These are phyloP conservation scores for Millerozyma acaciae DNA, from an alignment of 805 yeast species.

Conservation along the genomic window DNA sequence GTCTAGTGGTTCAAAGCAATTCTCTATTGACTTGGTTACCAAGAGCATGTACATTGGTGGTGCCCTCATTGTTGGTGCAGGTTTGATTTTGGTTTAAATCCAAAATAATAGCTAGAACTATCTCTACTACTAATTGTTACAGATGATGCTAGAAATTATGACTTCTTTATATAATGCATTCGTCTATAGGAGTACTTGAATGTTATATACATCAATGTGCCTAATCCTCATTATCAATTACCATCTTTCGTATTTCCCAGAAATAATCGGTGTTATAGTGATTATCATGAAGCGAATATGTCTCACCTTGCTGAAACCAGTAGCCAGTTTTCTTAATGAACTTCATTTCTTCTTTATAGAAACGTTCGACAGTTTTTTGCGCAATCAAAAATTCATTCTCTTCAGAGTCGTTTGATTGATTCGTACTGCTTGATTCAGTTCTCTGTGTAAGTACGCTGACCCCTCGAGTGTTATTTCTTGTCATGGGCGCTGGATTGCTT, in stretches of 20 bases:
- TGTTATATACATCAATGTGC: slow-evolving; percentile 2
- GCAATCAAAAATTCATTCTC: slow-evolving; percentile 25
- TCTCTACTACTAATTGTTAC: too few relatives aligned
- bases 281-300: slow-evolving; percentile 16
- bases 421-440: slow-evolving; percentile 28
- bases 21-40: slow-evolving; percentile 13
- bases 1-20: slow-evolving; percentile 13
- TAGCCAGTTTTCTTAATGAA: slow-evolving; percentile 29
- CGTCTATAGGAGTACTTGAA: too few relatives aligned
- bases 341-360: slow-evolving; percentile 34
- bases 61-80: slow-evolving; percentile 25
- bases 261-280: slow-evolving; percentile 25
- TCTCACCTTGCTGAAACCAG: slow-evolving; percentile 35
- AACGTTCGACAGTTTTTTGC: slow-evolving; percentile 25
- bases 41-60: slow-evolving; percentile 20
- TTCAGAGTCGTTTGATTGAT: slow-evolving; percentile 9
- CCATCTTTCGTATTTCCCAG: slow-evolving; percentile 44
- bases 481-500: background rate
- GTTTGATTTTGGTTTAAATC: slow-evolving; percentile 16
- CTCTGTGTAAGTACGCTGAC: slow-evolving; percentile 36
- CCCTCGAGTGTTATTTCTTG: slow-evolving; percentile 18
- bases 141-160: too few relatives aligned
- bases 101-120: background rate
- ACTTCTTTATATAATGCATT: too few relatives aligned
- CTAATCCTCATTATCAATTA: slow-evolving; percentile 27